Conservation (phyloP, 495 filamentous ascomycete species). For the Barbatosphaeria neglecta region DNA sequence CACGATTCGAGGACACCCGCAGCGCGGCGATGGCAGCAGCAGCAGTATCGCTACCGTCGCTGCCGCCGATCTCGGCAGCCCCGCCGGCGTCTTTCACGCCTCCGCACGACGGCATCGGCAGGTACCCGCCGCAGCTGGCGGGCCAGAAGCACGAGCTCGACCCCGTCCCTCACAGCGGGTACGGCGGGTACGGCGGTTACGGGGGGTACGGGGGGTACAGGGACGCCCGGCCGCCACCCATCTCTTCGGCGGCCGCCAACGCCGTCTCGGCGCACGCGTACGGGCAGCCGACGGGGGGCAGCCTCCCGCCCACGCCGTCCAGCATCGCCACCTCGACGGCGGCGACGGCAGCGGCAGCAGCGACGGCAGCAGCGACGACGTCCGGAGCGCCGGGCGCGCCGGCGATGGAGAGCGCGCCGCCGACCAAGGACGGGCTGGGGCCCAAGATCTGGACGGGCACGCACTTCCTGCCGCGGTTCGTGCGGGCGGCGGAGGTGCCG, state of each 20-base stretch:
- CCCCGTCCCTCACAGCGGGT: not conserved
- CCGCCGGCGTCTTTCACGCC: conserved; percentile 4
- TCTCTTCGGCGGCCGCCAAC: no score
- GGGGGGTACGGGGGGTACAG: not conserved
- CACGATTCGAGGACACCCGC: conserved; percentile 19
- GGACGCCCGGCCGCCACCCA: conserved; percentile 1
- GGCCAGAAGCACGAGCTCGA: conserved; percentile 5
- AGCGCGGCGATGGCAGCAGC: conserved; percentile 14
- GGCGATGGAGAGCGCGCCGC: conserved; percentile 31
- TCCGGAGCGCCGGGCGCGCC: no score
- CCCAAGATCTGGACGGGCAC: conserved; percentile 52
- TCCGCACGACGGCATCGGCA: conserved; percentile 11
- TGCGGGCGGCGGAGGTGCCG: conserved; percentile 48
- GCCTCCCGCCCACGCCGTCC: conserved; percentile 26
- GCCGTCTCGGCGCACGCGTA: no score
- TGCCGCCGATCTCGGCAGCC: not conserved
- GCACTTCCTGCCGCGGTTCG: conserved; percentile 48
- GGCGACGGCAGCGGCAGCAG: no score
- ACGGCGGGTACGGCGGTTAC: no score
- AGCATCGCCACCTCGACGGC: conserved; percentile 20
- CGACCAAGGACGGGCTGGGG: conserved; percentile 41
- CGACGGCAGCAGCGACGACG: no score
- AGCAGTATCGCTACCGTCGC: conserved; percentile 10
- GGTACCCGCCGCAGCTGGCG: conserved; percentile 11
- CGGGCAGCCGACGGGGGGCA: conserved; percentile 5